A percentile compares a stretch with the other conserved stretches of the same genome.
These are phyloP conservation scores for Pelargonium fulgidum DNA, from an alignment of 441 rosid genomes.

Conservation along the genomic window DNA sequence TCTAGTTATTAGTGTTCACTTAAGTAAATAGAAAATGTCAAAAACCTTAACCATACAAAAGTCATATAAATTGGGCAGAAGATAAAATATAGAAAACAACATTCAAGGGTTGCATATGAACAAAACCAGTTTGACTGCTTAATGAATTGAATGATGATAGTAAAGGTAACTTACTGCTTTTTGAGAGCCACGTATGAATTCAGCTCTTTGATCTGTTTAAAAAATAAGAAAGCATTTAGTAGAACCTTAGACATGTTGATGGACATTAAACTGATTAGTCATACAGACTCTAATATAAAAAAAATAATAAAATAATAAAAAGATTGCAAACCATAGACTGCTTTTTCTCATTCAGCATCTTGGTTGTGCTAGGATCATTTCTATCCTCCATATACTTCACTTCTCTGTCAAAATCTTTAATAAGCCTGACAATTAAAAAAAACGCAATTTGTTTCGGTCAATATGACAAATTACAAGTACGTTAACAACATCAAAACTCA, in stretches of 20 bases:
- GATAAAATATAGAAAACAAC: background rate
- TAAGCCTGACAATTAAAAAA: constrained; percentile 49
- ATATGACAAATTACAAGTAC: background rate
- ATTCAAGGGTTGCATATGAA: background rate
- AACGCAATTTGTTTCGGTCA: background rate
- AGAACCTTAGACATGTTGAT: constrained; percentile 11
- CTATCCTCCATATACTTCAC: constrained; percentile 56
- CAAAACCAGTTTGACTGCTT: background rate
- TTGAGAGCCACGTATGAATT: constrained; percentile 88
- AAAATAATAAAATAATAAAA: background rate
- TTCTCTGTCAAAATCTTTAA: constrained; percentile 84
- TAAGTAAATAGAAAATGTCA: too few species aligned
- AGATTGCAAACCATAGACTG: constrained; percentile 60
- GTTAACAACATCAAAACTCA: background rate
- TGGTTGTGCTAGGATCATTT: constrained; percentile 56
- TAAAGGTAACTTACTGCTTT: constrained; percentile 54
- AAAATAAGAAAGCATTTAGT: constrained; percentile 21
- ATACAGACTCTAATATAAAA: background rate
- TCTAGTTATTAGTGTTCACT: too few species aligned
- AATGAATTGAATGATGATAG: background rate
- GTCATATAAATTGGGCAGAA: too few species aligned
- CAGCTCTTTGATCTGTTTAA: constrained; percentile 85
- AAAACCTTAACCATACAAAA: too few species aligned
- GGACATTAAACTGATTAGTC: constrained; percentile 3
- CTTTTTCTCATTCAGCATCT: constrained; percentile 68